Evolutionary conservation across 192 early-diverging fungal genomes (phyloP).

Genomic region (Coemansia sp.): DNA sequence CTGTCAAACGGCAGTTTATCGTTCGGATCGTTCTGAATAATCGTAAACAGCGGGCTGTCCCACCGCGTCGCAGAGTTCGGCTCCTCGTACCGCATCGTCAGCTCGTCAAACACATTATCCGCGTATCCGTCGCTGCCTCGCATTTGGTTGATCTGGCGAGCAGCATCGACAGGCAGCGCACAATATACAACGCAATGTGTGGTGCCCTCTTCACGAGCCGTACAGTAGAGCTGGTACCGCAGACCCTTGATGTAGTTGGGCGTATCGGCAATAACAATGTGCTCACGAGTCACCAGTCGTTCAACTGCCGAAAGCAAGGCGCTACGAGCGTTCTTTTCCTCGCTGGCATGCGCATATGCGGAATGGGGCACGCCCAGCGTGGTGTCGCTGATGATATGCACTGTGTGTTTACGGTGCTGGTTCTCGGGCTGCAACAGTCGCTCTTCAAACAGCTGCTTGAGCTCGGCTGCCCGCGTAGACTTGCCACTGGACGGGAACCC

Average conservation of each 20-base stretch:
- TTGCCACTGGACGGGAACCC: constrained; percentile 93
- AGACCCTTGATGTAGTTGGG: constrained; percentile 99
- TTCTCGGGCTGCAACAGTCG: constrained; percentile 39
- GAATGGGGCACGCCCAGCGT: constrained; percentile 59
- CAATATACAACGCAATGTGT: constrained; percentile 84
- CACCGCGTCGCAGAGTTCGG: constrained; percentile 86
- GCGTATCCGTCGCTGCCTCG: constrained; percentile 51
- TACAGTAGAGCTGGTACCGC: constrained; percentile 94
- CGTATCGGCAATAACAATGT: constrained; percentile 88
- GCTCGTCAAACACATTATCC: constrained; percentile 64
- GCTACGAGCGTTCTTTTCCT: constrained; percentile 90
- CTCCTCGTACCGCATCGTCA: constrained; percentile 90
- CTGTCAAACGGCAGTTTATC: constrained; percentile 58
- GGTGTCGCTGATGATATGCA: constrained; percentile 78
- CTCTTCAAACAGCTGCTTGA: constrained; percentile 60
- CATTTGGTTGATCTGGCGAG: constrained; percentile 57
- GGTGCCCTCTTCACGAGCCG: constrained; percentile 80
- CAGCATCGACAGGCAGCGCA: constrained; percentile 58
- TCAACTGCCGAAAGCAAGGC: constrained; percentile 88
- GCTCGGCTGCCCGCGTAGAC: constrained; percentile 73
- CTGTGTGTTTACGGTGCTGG: constrained; percentile 59
- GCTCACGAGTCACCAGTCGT: constrained; percentile 75
- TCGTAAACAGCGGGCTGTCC: constrained; percentile 95
- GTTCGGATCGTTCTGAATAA: constrained; percentile 69
- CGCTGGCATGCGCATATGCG: constrained; percentile 60